Percentiles rank a stretch among this genome's conserved stretches.
phyloP scores from a whole-genome alignment of 2,329 filamentous ascomycete species.

The Chrysosporium queenslandicum region DNA sequence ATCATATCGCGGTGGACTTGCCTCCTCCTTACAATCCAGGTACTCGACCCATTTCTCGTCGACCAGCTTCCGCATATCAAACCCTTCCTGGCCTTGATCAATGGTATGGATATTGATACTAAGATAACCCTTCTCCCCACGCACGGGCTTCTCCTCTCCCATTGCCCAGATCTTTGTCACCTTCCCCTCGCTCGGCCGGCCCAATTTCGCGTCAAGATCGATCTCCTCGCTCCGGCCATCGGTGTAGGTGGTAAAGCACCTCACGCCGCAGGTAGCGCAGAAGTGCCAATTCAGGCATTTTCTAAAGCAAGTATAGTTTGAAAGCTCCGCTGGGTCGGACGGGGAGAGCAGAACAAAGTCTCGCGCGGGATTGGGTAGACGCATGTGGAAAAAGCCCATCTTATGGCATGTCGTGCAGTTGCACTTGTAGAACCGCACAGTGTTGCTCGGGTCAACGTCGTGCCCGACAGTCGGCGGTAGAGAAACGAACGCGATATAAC shows the following conservation, averaged over 20 bases:
- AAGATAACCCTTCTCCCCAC: conserved; percentile 7
- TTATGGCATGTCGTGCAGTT: conserved; percentile 16
- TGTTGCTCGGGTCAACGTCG: conserved; percentile 2
- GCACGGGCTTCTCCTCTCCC: not conserved
- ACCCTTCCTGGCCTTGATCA: conserved; percentile 13
- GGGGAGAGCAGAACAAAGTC: conserved; percentile 15
- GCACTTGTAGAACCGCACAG: conserved; percentile 16
- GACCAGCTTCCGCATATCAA: conserved; percentile 13
- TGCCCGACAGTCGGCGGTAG: conserved; percentile 10
- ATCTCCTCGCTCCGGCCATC: conserved; percentile 12
- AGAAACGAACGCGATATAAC: conserved; percentile 13
- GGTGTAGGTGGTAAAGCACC: conserved; percentile 8
- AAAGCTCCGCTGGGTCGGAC: conserved; percentile 9
- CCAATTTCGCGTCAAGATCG: conserved; percentile 9
- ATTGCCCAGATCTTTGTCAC: conserved; percentile 14
- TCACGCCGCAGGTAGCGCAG: conserved; percentile 14
- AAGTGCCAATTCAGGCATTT: conserved; percentile 9
- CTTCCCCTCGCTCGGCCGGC: conserved; percentile 9
- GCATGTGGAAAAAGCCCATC: conserved; percentile 14
- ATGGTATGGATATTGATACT: conserved; percentile 14
- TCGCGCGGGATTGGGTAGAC: conserved; percentile 11
- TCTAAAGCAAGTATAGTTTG: conserved; percentile 10
- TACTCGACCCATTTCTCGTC: conserved; percentile 15
- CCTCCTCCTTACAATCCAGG: conserved; percentile 11
- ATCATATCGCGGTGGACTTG: conserved; percentile 8